Percentiles rank a stretch among this genome's conserved stretches.
These are phyloP conservation scores for Paramecium bursaria DNA, from an alignment of 73 alveolate genomes.

Conservation along the genomic window DNA sequence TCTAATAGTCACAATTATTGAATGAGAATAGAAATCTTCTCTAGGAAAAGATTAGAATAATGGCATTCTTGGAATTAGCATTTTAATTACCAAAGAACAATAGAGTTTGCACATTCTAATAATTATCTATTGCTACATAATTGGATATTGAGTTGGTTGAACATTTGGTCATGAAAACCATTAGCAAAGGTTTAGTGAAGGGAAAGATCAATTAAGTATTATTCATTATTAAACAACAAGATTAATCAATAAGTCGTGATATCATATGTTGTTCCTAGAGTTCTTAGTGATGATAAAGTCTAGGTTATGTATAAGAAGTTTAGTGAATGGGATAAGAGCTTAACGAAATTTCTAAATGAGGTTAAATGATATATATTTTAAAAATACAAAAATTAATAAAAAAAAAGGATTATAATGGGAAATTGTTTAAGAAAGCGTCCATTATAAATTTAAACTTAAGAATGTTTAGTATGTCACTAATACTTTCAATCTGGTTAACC, in stretches of 20 bases:
- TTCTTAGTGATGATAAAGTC: slow-evolving; percentile 52
- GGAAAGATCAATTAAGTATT: slow-evolving; percentile 84
- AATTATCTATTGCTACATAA: slow-evolving; percentile 38
- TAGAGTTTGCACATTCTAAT: slow-evolving; percentile 49
- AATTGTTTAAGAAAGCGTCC: too few species aligned
- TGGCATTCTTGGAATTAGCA: slow-evolving; percentile 71
- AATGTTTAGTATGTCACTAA: too few species aligned
- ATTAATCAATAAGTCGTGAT: slow-evolving; percentile 27
- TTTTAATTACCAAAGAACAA: slow-evolving; percentile 66
- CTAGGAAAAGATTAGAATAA: slow-evolving; percentile 66
- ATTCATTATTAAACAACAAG: slow-evolving; percentile 11
- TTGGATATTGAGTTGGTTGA: slow-evolving; percentile 73
- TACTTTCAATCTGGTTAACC: too few species aligned
- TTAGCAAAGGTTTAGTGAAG: slow-evolving; percentile 79
- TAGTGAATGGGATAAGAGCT: slow-evolving; percentile 49
- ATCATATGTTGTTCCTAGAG: slow-evolving; percentile 67
- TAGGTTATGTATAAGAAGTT: slow-evolving; percentile 61
- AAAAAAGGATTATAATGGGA: too few species aligned
- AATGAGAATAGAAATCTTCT: neutral
- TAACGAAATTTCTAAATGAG: slow-evolving; percentile 38
- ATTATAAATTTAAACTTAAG: too few species aligned
- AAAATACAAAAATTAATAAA: too few species aligned
- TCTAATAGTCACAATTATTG: slow-evolving; percentile 39
- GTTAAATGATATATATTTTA: too few species aligned
- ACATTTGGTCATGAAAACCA: slow-evolving; percentile 83